Base-by-base conservation (phyloP, 1,284 basidiomycete genomes). In the Tilletia caries region DNA sequence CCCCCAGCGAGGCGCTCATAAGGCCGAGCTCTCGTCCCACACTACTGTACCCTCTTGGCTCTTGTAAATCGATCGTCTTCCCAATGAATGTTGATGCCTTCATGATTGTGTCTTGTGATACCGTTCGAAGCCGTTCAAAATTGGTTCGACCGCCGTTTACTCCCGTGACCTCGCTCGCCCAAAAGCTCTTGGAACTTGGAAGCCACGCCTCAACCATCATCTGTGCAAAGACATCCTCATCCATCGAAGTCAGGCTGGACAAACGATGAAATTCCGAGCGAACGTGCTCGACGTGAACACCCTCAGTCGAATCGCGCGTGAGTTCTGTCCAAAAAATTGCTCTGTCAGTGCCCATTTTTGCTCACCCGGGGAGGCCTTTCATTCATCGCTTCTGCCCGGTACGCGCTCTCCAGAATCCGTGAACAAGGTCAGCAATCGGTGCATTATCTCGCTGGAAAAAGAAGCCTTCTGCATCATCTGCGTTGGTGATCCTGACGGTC, bases 381-480 rank as follows among this genome's bases (percentile, higher is more conserved):
- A 20, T 52, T 43, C 20, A n/a, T 23, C 41, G 3, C 67, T 54
- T 5, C 4, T n/a, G 2, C 2, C 18, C 67, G 2, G 10, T 13
- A 3, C 18, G 12, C 2, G 18, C 23, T 25, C 3, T 3, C 20
- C 68, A 73, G 71, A 78, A 64, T 78, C 80, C n/a, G 76, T 82
- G 33, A 77, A 78, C 65, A 78, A 79, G 62, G 72, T 83, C 43
- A 68, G 75, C 46, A 81, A 76, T 70, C 67, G 73, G 20, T 81
- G 82, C 67, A 82, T 80, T 34, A 71, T 83, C 71, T 79, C 79
- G 46, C 77, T 83, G 65, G 77, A 74, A 15, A 70, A 69, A 0
- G 80, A 82, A 67, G 68, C 74, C 54, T 76, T 83, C 37, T 77
- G 81, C 54, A 68, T 83, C 62, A 81, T 83, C 71, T 81, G 82